A percentile compares a stretch with the other conserved stretches of the same genome.
phyloP scores from a whole-genome alignment of 2,329 filamentous ascomycete species.

The Penicillium sp. region DNA sequence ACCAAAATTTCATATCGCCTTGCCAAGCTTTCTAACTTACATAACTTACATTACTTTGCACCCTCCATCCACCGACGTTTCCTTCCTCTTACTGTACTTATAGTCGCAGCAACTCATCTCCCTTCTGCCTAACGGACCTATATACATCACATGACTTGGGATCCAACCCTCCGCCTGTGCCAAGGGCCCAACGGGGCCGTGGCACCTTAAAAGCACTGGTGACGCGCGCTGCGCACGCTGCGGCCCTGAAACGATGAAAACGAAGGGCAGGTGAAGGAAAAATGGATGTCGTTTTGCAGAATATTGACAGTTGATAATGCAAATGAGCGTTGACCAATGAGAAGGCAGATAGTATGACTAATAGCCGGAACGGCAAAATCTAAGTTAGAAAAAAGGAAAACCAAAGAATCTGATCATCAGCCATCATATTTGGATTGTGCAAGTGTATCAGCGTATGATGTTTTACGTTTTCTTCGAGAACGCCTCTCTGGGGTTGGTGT shows the following conservation, averaged over 20 bases:
- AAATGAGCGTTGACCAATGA: not conserved
- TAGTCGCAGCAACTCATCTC: no score
- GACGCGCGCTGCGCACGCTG: constrained; percentile 8
- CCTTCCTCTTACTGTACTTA: no score
- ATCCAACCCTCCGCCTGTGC: no score
- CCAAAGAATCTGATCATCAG: not conserved
- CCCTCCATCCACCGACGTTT: no score
- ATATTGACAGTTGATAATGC: not conserved
- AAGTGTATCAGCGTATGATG: constrained; percentile 2
- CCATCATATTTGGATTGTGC: not conserved
- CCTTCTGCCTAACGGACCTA: no score
- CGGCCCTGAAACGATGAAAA: constrained; percentile 9
- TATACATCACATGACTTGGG: no score
- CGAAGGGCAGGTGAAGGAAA: constrained; percentile 1
- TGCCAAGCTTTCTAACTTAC: no score
- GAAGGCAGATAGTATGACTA: no score
- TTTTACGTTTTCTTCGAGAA: not conserved
- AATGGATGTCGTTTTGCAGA: constrained; percentile 2
- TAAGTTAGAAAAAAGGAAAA: constrained; percentile 1
- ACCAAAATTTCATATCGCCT: no score
- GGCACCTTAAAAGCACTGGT: constrained; percentile 1
- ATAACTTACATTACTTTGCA: no score
- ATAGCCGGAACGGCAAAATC: no score
- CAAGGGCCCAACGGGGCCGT: no score
- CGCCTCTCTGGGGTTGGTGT: constrained; percentile 1